phyloP scores from a whole-genome alignment of 2,329 filamentous ascomycete genomes.

The Penicillium fuscoglaucum region DNA sequence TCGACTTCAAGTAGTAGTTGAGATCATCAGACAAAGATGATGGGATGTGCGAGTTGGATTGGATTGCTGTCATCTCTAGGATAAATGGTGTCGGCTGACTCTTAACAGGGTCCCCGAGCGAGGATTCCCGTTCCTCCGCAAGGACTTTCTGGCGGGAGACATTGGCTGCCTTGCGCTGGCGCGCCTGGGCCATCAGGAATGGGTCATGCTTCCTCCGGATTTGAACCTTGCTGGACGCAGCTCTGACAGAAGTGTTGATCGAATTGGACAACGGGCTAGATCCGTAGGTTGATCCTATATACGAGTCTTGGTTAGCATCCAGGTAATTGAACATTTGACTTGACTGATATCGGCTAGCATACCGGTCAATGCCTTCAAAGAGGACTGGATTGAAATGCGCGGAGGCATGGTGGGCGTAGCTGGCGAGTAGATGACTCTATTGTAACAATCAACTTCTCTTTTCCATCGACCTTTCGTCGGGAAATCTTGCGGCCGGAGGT shows the following conservation, averaged over 20 bases:
- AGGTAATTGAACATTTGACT: neutral
- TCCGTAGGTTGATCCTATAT: conserved; percentile 34
- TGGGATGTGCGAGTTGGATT: conserved; percentile 17
- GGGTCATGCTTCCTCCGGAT: conserved; percentile 72
- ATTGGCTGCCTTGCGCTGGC: conserved; percentile 82
- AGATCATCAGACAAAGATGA: conserved; percentile 41
- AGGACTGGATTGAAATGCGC: conserved; percentile 62
- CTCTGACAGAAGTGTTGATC: conserved; percentile 57
- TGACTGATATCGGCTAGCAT: conserved; percentile 33
- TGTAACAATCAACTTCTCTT: conserved; percentile 17
- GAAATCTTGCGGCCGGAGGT: conserved; percentile 35
- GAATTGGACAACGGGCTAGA: conserved; percentile 54
- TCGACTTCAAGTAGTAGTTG: conserved; percentile 72
- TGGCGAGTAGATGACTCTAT: conserved; percentile 6
- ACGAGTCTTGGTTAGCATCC: conserved; percentile 12
- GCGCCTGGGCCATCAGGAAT: conserved; percentile 76
- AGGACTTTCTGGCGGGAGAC: conserved; percentile 72
- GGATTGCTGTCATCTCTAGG: conserved; percentile 39
- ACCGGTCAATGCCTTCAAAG: conserved; percentile 63
- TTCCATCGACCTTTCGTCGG: conserved; percentile 25
- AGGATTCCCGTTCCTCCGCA: conserved; percentile 61
- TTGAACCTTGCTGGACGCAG: conserved; percentile 64
- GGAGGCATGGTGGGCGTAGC: conserved; percentile 60
- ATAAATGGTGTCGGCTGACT: conserved; percentile 80
- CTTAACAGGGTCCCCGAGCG: conserved; percentile 74